Conservation (phyloP, 257 asterid genomes). For the Gynochthodes officinalis region DNA sequence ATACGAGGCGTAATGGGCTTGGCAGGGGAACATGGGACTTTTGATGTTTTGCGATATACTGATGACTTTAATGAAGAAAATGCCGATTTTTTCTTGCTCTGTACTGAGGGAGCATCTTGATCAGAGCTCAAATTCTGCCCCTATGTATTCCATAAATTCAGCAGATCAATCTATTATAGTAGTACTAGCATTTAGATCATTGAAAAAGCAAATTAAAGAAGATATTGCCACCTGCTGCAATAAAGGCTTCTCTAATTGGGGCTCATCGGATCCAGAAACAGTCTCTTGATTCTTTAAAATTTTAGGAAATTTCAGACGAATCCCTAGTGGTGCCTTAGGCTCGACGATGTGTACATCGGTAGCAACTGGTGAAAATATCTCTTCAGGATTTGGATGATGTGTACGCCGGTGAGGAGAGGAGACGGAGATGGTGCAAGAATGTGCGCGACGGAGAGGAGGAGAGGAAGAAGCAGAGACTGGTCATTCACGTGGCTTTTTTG, state of each 20-base stretch:
- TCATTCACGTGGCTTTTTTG: too few relatives aligned
- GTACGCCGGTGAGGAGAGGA: too few relatives aligned
- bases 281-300: slow-evolving; percentile 29
- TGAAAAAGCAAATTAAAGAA: too few relatives aligned
- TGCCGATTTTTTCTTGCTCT: slow-evolving; percentile 50
- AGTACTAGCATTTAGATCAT: not conserved
- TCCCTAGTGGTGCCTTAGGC: slow-evolving; percentile 25
- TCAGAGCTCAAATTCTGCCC: slow-evolving; percentile 37
- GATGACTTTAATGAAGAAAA: slow-evolving; percentile 50
- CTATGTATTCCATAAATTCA: not conserved
- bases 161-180: not conserved
- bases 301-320: slow-evolving; percentile 19
- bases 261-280: slow-evolving; percentile 47
- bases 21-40: slow-evolving; percentile 43
- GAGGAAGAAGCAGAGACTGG: too few relatives aligned
- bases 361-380: slow-evolving; percentile 16
- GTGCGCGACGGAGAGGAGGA: too few relatives aligned
- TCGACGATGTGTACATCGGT: too few relatives aligned
- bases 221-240: slow-evolving; percentile 48
- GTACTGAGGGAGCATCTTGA: slow-evolving; percentile 43
- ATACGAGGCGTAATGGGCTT: slow-evolving; percentile 41
- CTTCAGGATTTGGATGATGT: not conserved
- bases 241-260: slow-evolving; percentile 68
- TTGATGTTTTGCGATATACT: slow-evolving; percentile 41
- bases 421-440: too few relatives aligned